Conservation (phyloP, 1,284 basidiomycete species). For the Ceratobasidium papillatum region DNA sequence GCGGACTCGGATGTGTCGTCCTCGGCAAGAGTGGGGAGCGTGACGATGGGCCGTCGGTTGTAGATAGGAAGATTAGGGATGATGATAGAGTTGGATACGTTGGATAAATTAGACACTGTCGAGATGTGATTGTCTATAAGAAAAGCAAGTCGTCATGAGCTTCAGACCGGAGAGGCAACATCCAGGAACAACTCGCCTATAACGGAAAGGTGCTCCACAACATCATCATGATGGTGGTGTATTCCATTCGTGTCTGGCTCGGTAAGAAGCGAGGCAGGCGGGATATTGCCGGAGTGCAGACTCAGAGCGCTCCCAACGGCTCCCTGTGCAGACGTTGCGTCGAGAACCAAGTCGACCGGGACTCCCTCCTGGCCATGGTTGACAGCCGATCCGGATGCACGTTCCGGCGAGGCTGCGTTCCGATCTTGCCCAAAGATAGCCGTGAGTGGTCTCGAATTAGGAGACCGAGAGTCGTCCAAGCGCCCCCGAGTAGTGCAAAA, state of each 20-base stretch:
- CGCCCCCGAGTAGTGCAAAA: conserved; percentile 25
- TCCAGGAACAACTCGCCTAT: conserved; percentile 61
- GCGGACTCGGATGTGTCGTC: conserved; percentile 47
- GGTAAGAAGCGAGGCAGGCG: conserved; percentile 33
- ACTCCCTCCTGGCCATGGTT: conserved; percentile 37
- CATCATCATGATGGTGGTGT: conserved; percentile 72
- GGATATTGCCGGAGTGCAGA: conserved; percentile 48
- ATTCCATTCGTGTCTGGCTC: conserved; percentile 42
- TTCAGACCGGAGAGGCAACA: neutral
- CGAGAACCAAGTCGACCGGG: conserved; percentile 36
- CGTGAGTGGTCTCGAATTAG: conserved; percentile 20
- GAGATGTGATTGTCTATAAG: conserved; percentile 74
- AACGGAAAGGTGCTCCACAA: conserved; percentile 80
- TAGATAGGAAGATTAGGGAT: conserved; percentile 75
- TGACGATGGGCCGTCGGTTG: conserved; percentile 71
- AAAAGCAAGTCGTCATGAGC: neutral
- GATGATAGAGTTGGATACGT: conserved; percentile 80
- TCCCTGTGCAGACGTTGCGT: conserved; percentile 50
- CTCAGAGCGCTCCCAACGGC: conserved; percentile 59
- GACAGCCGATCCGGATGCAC: conserved; percentile 2
- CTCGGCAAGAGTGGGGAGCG: conserved; percentile 57
- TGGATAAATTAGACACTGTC: conserved; percentile 73
- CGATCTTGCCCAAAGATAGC: neutral
- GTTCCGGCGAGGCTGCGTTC: neutral
- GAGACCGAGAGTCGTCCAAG: neutral